Evolutionary conservation across 2,329 filamentous ascomycete species (phyloP), one percentile per base, ranked within the genome.

Genomic region (Furcasterigmium furcatum): DNA sequence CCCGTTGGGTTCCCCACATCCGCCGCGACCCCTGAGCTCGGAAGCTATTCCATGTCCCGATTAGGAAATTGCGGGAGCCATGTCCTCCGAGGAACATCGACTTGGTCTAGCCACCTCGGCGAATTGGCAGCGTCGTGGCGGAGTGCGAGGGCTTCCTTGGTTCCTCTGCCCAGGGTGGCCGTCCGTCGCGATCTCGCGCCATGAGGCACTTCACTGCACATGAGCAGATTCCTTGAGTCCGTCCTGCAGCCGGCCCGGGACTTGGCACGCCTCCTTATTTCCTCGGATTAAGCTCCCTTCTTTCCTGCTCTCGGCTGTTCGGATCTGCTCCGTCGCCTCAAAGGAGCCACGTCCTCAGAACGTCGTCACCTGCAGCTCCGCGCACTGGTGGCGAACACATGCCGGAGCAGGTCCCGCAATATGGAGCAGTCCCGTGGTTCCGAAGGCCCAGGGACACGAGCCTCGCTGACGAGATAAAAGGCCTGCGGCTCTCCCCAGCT

Each of bases 51-150:
- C 48, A 29, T 51, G 24, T 40, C 38, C 38, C 38, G 25, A 40
- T 53, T 46, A 41, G 19, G 52, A 46, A 39, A 43, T 46, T 40
- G 25, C 51, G 45, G 52, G 52, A 54, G 44, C 44, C 38, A 47
- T 38, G 40, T 49, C 24, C 44, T 54, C 52, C 52, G 51, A 54
- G 30, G 46, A 46, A 39, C 30, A 38, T 40, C 18, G 25, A 24
- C 45, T 36, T 43, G 47, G 47, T 46, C 32, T 43, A 46, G 42
- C 45, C 45, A 38, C 8, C 19, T 29, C 35, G 25, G n/a, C 16
- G 9, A 27, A 19, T 41, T 19, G 35, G 25, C 40, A 36, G 20
- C 34, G 5, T 42, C 27, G 45, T 50, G 49, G n/a, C n/a, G n/a
- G n/a, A n/a, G n/a, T n/a, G n/a, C n/a, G n/a, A n/a, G n/a, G n/a